Evolutionary conservation across 352 stramenopile genomes (phyloP), one percentile per base, ranked within the genome.

Genomic region (Phytophthora sp.): DNA sequence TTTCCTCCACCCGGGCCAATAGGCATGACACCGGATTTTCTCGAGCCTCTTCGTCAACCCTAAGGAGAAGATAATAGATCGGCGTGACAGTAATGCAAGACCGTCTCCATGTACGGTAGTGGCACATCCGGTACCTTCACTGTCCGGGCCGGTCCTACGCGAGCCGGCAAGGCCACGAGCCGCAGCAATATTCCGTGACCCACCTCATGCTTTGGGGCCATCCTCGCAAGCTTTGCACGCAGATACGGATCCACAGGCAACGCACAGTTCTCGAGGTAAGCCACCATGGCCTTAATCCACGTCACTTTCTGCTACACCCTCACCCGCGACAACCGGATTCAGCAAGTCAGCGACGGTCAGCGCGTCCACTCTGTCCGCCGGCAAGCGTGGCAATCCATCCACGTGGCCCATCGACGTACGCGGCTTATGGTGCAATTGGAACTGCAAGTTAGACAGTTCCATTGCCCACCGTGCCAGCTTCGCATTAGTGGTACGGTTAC

Each of bases 391-490:
- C 21, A 63, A n/a, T 16, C 55, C 42, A 15, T 63, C 55, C 9
- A 51, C 56, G 38, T 56, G 56, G 0, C 31, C 44, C 42, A 63
- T 44, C 3, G 36, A n/a, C 8, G 23, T 56, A 13, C 44, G 44
- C 21, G 56, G 30, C 12, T 56, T 56, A n/a, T 56, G 56, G 20
- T 56, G 30, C 0, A 63, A 42, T 15, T 56, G 55, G 24, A 56
- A 55, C 27, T 47, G 56, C 7, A 63, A 12, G 23, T 44, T 53
- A 2, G 56, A 63, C 1, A 56, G 31, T 13, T 56, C 56, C 44
- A 56, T 56, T 0, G 23, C 44, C 44, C 56, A 63, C 35, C 44
- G 21, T 15, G 56, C 56, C 23, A 63, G 12, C 24, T 63, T 56
- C 3, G 44, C 21, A 20, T 63, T 63, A 7, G 29, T 4, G 29